Percentiles rank a stretch among this genome's conserved stretches.
Conservation (phyloP, 768 basidiomycete species). For the Suillus sp. region DNA sequence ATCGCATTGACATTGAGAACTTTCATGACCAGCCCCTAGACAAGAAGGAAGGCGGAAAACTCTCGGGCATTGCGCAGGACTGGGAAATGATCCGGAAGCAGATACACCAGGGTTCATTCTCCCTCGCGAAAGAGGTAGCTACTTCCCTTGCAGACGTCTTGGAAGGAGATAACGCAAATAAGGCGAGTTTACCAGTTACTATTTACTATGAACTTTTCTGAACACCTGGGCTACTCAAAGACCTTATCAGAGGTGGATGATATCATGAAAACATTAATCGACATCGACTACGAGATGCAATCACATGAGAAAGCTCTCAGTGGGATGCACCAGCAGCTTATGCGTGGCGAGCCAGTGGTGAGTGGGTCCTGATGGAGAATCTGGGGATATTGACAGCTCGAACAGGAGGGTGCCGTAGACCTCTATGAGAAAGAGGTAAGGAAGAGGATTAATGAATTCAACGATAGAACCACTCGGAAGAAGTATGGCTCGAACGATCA, state of each 20-base stretch:
- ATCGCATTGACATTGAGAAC: constrained; percentile 58
- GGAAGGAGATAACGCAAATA: constrained; percentile 51
- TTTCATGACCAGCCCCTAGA: constrained; percentile 70
- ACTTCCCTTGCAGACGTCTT: constrained; percentile 62
- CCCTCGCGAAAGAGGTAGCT: constrained; percentile 53
- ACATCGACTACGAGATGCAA: constrained; percentile 62
- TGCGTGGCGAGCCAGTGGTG: constrained; percentile 61
- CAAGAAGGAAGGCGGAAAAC: constrained; percentile 49
- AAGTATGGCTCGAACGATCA: constrained; percentile 67
- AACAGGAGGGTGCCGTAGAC: constrained; percentile 54
- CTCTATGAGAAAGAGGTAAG: constrained; percentile 53
- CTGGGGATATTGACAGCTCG: constrained; percentile 9
- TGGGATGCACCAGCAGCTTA: constrained; percentile 57
- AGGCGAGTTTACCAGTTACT: constrained; percentile 41
- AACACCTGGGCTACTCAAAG: constrained; percentile 35
- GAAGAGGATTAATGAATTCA: constrained; percentile 47
- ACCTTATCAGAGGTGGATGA: constrained; percentile 60
- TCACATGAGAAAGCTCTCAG: constrained; percentile 56
- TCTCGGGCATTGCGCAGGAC: constrained; percentile 61
- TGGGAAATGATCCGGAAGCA: constrained; percentile 59
- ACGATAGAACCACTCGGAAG: constrained; percentile 68
- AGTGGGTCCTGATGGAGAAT: constrained; percentile 26
- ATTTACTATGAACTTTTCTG: background rate
- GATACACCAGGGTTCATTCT: constrained; percentile 45
- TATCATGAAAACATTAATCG: constrained; percentile 69